phyloP scores from a whole-genome alignment of 495 filamentous ascomycete genomes.

The Eremomyces bilateralis region DNA sequence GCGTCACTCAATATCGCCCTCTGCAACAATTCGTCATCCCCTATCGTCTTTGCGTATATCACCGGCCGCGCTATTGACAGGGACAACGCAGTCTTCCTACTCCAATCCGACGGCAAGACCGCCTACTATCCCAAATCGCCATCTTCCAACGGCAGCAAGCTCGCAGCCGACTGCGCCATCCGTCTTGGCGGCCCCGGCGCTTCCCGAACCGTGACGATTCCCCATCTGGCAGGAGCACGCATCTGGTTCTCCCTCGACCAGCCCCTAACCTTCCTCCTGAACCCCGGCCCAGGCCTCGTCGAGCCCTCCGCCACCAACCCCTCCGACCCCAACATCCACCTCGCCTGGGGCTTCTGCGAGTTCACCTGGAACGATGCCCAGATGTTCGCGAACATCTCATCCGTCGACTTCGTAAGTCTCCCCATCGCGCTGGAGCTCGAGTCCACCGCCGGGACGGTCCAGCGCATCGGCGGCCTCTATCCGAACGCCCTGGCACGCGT shows the following conservation, averaged over 20 bases:
- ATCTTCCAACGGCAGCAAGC: constrained; percentile 20
- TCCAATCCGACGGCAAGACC: constrained; percentile 36
- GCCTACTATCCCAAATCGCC: constrained; percentile 33
- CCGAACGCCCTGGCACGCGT: constrained; percentile 33
- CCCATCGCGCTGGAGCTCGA: constrained; percentile 41
- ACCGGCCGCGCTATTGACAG: constrained; percentile 42
- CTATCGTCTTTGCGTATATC: constrained; percentile 44
- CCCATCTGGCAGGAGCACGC: constrained; percentile 42
- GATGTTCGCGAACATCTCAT: constrained; percentile 53
- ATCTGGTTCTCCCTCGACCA: constrained; percentile 43
- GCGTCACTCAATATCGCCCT: constrained; percentile 34
- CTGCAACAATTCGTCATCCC: constrained; percentile 38
- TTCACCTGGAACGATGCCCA: constrained; percentile 47
- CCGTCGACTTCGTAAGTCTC: constrained; percentile 51
- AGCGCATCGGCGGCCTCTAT: constrained; percentile 37
- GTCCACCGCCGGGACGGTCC: constrained; percentile 26
- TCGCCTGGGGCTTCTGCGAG: constrained; percentile 47
- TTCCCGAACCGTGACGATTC: constrained; percentile 37
- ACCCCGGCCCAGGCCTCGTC: constrained; percentile 46
- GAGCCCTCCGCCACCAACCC: constrained; percentile 48
- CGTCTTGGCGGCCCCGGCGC: constrained; percentile 35
- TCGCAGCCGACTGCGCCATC: constrained; percentile 38
- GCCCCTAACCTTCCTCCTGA: constrained; percentile 46
- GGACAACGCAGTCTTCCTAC: constrained; percentile 34
- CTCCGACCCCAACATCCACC: constrained; percentile 40